Conservation (phyloP, 2,329 filamentous ascomycete species). For the Geosmithia morbida region DNA sequence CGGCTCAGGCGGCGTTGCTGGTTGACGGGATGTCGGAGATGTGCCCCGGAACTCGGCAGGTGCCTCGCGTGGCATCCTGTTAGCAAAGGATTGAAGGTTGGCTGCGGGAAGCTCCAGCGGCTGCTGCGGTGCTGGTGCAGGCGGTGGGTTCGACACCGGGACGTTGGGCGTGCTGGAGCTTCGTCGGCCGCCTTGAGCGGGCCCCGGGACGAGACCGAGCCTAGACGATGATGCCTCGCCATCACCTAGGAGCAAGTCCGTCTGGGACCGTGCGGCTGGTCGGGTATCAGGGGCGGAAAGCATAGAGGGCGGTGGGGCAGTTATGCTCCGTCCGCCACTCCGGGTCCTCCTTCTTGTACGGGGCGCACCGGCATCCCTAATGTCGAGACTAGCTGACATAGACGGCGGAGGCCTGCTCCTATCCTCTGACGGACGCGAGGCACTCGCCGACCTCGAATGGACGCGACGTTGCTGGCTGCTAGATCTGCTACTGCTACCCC, state of each 20-base stretch:
- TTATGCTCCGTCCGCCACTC: slow-evolving; percentile 40
- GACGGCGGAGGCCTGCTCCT: slow-evolving; percentile 33
- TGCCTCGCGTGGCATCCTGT: slow-evolving; percentile 14
- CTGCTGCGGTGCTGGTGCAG: slow-evolving; percentile 6
- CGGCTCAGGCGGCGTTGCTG: slow-evolving; percentile 8
- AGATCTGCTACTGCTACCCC: slow-evolving; percentile 7
- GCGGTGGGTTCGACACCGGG: slow-evolving; percentile 8
- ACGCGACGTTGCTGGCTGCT: slow-evolving; percentile 21
- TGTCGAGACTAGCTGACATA: slow-evolving; percentile 13
- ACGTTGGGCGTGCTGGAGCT: slow-evolving; percentile 23
- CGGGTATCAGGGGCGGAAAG: slow-evolving; percentile 19
- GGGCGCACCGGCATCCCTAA: slow-evolving; percentile 11
- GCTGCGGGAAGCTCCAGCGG: slow-evolving; percentile 1
- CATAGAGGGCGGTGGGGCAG: slow-evolving; percentile 21
- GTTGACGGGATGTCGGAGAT: slow-evolving; percentile 1
- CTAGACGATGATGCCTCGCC: not conserved
- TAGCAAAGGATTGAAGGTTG: slow-evolving; percentile 15
- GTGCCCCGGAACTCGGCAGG: slow-evolving; percentile 1
- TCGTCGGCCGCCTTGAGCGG: slow-evolving; percentile 15
- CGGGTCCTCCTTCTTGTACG: slow-evolving; percentile 31
- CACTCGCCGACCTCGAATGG: slow-evolving; percentile 31
- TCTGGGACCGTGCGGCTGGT: slow-evolving; percentile 47
- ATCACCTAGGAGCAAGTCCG: slow-evolving; percentile 35
- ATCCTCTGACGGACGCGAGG: slow-evolving; percentile 26
- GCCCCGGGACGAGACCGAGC: not conserved